Evolutionary conservation across 139 green algal genomes (phyloP).

Genomic region (Haematococcus sp.): DNA sequence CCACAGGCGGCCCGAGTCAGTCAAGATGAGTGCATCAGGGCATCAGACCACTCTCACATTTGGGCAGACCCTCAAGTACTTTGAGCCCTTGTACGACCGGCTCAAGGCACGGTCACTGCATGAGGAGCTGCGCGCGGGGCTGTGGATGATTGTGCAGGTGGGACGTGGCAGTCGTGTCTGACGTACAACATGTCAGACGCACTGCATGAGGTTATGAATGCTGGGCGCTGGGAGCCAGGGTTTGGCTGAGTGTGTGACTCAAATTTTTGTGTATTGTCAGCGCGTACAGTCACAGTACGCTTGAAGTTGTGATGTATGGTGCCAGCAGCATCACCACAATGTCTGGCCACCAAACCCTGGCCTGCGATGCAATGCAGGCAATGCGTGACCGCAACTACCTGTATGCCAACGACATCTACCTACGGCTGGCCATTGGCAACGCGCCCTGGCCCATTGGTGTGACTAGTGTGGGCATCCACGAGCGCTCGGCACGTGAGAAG

Average conservation of each 20-base stretch:
- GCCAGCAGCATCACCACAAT: no score
- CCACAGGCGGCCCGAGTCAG: slow-evolving; percentile 20
- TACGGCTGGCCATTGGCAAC: slow-evolving; percentile 93
- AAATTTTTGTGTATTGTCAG: no score
- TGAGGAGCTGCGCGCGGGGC: slow-evolving; percentile 63
- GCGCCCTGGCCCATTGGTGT: slow-evolving; percentile 97
- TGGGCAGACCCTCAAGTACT: slow-evolving; percentile 80
- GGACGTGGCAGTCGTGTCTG: no score
- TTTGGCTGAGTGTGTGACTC: no score
- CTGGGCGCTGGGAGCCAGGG: no score
- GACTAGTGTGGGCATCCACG: slow-evolving; percentile 74
- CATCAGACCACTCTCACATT: slow-evolving; percentile 62
- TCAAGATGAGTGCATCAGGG: slow-evolving; percentile 44
- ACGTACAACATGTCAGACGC: no score
- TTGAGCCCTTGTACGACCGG: slow-evolving; percentile 82
- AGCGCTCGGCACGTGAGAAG: slow-evolving; percentile 94
- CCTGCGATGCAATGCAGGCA: no score
- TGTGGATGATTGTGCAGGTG: slow-evolving; percentile 66
- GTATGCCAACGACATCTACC: slow-evolving; percentile 93
- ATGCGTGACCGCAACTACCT: slow-evolving; percentile 92
- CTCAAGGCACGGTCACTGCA: slow-evolving; percentile 65
- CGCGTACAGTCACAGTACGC: no score
- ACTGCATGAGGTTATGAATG: no score
- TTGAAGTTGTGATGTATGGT: no score
- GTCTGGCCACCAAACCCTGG: no score